Conservation (phyloP, 371 early-diverging fungal species). For the Mortierella sp. region DNA sequence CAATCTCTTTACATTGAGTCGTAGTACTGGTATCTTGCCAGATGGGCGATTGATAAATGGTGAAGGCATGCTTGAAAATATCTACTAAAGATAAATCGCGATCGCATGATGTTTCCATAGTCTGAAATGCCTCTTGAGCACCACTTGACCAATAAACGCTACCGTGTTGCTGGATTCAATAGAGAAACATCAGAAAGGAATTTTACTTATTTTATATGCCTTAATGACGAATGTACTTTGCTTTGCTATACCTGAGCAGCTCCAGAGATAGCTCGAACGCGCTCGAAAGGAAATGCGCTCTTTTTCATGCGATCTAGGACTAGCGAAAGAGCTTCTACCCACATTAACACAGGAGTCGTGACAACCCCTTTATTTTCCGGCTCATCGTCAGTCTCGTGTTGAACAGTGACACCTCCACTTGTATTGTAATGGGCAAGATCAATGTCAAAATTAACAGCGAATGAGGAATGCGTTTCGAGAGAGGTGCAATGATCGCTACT, state of each 20-base stretch:
- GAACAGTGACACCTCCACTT: slow-evolving; percentile 38
- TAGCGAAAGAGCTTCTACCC: slow-evolving; percentile 81
- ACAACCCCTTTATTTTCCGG: slow-evolving; percentile 56
- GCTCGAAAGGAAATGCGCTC: slow-evolving; percentile 37
- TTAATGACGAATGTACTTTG: background rate
- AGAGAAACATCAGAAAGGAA: background rate
- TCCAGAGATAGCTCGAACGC: slow-evolving; percentile 73
- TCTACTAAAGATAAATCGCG: slow-evolving; percentile 54
- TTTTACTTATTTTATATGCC: background rate
- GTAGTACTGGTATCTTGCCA: slow-evolving; percentile 90
- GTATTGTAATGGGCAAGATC: slow-evolving; percentile 40
- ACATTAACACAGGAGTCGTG: slow-evolving; percentile 82
- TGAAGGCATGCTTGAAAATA: slow-evolving; percentile 72
- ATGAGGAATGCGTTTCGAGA: slow-evolving; percentile 29
- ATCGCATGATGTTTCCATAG: slow-evolving; percentile 39
- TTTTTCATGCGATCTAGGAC: slow-evolving; percentile 63
- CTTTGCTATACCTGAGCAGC: slow-evolving; percentile 75
- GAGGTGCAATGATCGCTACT: background rate
- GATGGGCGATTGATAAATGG: slow-evolving; percentile 77
- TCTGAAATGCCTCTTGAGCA: slow-evolving; percentile 59
- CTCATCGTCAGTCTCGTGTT: background rate
- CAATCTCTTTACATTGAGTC: slow-evolving; percentile 72
- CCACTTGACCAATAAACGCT: slow-evolving; percentile 80
- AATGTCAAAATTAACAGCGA: slow-evolving; percentile 36
- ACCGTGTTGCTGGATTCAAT: slow-evolving; percentile 79